Evolutionary conservation across 2,329 filamentous ascomycete genomes (phyloP).

Genomic region (Paecilomyces sp.): DNA sequence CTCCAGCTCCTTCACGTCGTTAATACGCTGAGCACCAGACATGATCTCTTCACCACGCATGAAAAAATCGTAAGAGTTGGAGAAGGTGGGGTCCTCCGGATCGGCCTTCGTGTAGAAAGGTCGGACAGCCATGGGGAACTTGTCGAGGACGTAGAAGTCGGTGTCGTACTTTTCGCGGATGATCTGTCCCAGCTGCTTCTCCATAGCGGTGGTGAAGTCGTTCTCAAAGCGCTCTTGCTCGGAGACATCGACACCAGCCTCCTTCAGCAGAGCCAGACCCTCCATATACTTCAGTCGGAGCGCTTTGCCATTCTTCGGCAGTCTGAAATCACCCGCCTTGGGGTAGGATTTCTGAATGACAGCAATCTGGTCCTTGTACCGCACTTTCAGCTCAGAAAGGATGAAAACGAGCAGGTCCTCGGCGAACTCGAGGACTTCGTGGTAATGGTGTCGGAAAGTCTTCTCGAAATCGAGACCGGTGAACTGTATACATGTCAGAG

Average conservation of each 20-base stretch:
- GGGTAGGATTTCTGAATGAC: constrained; percentile 43
- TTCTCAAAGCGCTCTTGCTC: constrained; percentile 43
- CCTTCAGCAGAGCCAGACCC: constrained; percentile 40
- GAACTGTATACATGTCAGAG: constrained; percentile 30
- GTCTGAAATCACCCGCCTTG: constrained; percentile 43
- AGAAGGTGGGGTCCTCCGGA: constrained; percentile 57
- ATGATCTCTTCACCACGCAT: constrained; percentile 65
- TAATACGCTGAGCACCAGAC: constrained; percentile 60
- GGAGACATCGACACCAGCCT: constrained; percentile 43
- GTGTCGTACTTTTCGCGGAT: constrained; percentile 84
- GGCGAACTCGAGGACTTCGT: constrained; percentile 44
- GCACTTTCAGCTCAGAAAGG: constrained; percentile 37
- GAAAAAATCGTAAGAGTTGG: constrained; percentile 63
- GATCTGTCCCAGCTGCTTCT: constrained; percentile 70
- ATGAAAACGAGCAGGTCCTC: constrained; percentile 45
- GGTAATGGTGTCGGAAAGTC: constrained; percentile 44
- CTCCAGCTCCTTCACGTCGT: constrained; percentile 52
- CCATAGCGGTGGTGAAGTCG: constrained; percentile 42
- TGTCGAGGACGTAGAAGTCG: constrained; percentile 95
- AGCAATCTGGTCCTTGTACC: constrained; percentile 39
- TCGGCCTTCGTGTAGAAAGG: constrained; percentile 90
- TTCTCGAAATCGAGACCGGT: constrained; percentile 47
- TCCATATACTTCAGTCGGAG: constrained; percentile 45
- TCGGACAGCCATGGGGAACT: constrained; percentile 82
- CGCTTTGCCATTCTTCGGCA: constrained; percentile 43